A percentile compares a stretch with the other conserved stretches of the same genome.
Evolutionary conservation across 176 grass and related monocot genomes (phyloP).

Genomic region (Oryza brachyantha): DNA sequence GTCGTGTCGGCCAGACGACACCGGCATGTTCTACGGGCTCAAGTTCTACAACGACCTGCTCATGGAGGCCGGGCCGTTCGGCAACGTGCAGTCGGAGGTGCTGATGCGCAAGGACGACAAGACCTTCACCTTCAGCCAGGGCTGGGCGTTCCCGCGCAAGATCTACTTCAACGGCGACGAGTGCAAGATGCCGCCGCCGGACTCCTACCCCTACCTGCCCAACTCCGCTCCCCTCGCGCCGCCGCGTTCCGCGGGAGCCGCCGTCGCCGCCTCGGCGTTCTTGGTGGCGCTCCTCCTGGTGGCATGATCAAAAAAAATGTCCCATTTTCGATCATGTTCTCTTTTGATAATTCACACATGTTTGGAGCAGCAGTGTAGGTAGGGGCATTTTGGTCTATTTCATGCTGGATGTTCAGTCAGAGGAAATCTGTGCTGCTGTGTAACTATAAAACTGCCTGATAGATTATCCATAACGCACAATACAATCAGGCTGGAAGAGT

Average conservation of each 20-base stretch:
- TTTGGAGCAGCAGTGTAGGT: constrained; percentile 3
- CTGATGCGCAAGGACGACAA: constrained; percentile 69
- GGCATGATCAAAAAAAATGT: constrained; percentile 1
- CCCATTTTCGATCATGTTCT: background rate
- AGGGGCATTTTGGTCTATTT: constrained; percentile 7
- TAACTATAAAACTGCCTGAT: background rate
- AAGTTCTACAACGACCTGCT: constrained; percentile 92
- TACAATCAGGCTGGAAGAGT: background rate
- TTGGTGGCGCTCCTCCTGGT: constrained; percentile 29
- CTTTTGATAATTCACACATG: constrained; percentile 1
- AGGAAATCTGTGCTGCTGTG: background rate
- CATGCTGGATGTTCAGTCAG: background rate
- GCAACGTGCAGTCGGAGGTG: constrained; percentile 87
- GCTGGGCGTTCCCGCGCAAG: constrained; percentile 90
- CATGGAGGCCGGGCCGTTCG: constrained; percentile 79
- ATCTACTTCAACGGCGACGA: constrained; percentile 95
- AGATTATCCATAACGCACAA: background rate
- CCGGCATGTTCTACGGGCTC: constrained; percentile 87
- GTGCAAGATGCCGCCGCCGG: constrained; percentile 73
- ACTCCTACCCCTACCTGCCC: constrained; percentile 81
- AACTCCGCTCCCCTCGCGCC: constrained; percentile 28
- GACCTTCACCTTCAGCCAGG: constrained; percentile 84
- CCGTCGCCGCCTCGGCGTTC: background rate
- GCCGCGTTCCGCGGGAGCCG: background rate
- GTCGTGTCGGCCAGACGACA: constrained; percentile 65